Evolutionary conservation across 1,284 basidiomycete species (phyloP).

Genomic region (Malassezia restricta): DNA sequence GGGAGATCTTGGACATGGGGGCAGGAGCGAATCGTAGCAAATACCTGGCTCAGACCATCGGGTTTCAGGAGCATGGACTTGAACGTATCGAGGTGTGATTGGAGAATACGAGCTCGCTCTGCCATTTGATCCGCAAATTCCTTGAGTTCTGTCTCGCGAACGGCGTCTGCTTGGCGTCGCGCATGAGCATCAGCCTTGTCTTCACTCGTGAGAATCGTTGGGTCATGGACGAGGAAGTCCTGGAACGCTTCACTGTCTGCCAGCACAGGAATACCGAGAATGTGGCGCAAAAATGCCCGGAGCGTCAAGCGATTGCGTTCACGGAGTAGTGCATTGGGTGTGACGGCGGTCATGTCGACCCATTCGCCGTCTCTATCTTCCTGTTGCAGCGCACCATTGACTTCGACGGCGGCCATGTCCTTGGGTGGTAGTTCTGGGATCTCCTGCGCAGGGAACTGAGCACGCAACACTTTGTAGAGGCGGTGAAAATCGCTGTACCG

Average conservation of each 20-base stretch:
- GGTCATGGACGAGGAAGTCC: slow-evolving; percentile 71
- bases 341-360: slow-evolving; percentile 19
- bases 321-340: slow-evolving; percentile 39
- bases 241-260: slow-evolving; percentile 72
- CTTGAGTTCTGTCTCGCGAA: slow-evolving; percentile 73
- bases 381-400: slow-evolving; percentile 13
- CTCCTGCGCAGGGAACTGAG: slow-evolving; percentile 33
- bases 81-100: slow-evolving; percentile 70
- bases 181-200: slow-evolving; percentile 68
- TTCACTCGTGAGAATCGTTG: slow-evolving; percentile 59
- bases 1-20: slow-evolving; percentile 69
- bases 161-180: slow-evolving; percentile 77
- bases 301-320: slow-evolving; percentile 94
- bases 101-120: slow-evolving; percentile 69
- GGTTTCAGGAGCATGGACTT: slow-evolving; percentile 63
- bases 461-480: slow-evolving; percentile 31
- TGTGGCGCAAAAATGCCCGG: slow-evolving; percentile 71
- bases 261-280: slow-evolving; percentile 60
- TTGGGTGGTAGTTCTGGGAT: slow-evolving; percentile 30
- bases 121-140: slow-evolving; percentile 79
- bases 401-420: slow-evolving; percentile 27
- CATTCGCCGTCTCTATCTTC: neutral
- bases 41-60: slow-evolving; percentile 79
- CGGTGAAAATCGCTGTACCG: slow-evolving; percentile 82
- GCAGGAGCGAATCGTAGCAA: slow-evolving; percentile 73